Evolutionary conservation across 768 basidiomycete genomes (phyloP).

Genomic region (Glaciozyma antarctica): DNA sequence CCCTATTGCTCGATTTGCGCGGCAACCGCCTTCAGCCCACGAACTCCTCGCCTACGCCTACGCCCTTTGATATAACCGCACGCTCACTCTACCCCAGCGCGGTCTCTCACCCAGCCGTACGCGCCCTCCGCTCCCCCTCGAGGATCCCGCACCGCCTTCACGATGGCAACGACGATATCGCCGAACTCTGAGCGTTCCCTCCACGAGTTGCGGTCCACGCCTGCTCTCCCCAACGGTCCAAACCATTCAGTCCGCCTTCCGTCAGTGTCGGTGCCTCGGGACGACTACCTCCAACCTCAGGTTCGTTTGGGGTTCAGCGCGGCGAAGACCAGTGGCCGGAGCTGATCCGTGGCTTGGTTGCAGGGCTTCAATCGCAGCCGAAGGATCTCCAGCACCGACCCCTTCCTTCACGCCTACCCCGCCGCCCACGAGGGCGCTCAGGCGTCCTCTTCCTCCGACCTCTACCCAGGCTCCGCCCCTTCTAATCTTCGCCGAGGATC

Average conservation of each 20-base stretch:
- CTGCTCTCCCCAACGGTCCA: background rate
- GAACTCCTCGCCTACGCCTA: too few species aligned
- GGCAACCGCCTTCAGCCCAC: too few species aligned
- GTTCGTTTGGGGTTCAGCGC: background rate
- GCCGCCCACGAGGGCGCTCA: background rate
- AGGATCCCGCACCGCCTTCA: too few species aligned
- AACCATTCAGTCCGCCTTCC: background rate
- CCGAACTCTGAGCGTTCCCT: background rate
- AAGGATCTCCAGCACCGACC: slow-evolving; percentile 24
- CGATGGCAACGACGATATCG: background rate
- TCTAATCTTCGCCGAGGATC: background rate
- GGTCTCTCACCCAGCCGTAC: too few species aligned
- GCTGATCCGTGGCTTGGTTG: background rate
- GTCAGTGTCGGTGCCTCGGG: background rate
- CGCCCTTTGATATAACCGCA: too few species aligned
- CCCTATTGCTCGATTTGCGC: too few species aligned
- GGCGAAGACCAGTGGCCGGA: background rate
- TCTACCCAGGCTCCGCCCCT: background rate
- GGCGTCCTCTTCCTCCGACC: background rate
- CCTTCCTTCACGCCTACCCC: slow-evolving; percentile 29
- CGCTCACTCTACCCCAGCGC: too few species aligned
- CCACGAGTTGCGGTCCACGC: background rate
- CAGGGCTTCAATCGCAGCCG: slow-evolving; percentile 11
- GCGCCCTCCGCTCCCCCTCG: too few species aligned
- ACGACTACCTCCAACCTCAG: background rate